Evolutionary conservation across 768 basidiomycete genomes (phyloP), one percentile per base, ranked within the genome.

Genomic region (Boletus sensibilis): DNA sequence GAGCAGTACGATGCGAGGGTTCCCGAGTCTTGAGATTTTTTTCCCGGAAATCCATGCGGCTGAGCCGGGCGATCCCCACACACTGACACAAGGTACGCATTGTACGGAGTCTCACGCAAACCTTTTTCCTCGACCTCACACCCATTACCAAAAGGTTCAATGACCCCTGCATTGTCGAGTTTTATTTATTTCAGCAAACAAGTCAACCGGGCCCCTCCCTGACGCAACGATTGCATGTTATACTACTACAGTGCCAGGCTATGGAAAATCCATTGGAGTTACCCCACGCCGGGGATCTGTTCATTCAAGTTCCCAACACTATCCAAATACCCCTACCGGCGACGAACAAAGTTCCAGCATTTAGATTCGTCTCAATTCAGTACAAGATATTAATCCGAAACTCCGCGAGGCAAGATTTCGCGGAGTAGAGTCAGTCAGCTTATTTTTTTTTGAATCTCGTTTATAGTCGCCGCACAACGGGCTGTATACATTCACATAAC

Each of bases 361-460:
- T 23, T 44, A 16, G 13, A 38, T 41, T 41, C 8, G 41, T 40
- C 44, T 58, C 35, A 43, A 35, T 43, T 37, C 59, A 29, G 25
- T 35, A 39, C 21, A 13, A 7, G 33, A 18, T 27, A 27, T 53
- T 41, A 42, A 43, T 52, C 54, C 56, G 34, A 56, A 68, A 67
- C 66, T 67, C 66, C 66, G 66, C 66, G 66, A 68, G 43, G 38
- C 43, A 5, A 29, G 6, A 29, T 40, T n/a, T 57, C 65, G 65
- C 65, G 65, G 65, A 66, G 67, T 66, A 29, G 56, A n/a, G 48
- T n/a, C 39, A 44, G 38, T 49, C 23, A 37, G 45, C 33, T 16
- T 27, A 31, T 11, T 45, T 27, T 27, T 13, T 25, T 38, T 25
- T 16, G 18, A 16, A 2, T 8, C 31, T 29, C n/a, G 27, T 20